Evolutionary conservation across 176 grass and related monocot genomes (phyloP).

Genomic region (Tillandsia fasciculata): DNA sequence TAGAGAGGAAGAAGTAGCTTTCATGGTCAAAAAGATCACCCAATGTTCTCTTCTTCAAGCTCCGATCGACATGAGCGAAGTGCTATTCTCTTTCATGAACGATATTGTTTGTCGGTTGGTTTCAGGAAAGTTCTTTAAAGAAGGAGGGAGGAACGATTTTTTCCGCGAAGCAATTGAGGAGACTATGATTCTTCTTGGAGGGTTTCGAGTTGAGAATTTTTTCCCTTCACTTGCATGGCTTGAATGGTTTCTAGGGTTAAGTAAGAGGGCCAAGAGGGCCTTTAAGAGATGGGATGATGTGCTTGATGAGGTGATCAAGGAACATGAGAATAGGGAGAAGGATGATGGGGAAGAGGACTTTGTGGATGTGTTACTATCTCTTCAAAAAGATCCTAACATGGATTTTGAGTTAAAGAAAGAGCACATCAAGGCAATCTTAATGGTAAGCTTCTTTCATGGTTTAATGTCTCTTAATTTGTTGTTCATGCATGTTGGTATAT

Average conservation of each 20-base stretch:
- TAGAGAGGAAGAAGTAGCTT: constrained; percentile 26
- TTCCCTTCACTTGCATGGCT: constrained; percentile 42
- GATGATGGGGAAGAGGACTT: neutral
- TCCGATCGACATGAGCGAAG: neutral
- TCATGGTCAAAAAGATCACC: constrained; percentile 8
- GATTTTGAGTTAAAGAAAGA: neutral
- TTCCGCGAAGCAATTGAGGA: constrained; percentile 6
- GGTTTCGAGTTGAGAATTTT: constrained; percentile 12
- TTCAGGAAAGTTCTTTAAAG: neutral
- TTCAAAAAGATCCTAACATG: neutral
- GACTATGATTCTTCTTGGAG: neutral
- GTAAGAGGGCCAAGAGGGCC: constrained; percentile 8
- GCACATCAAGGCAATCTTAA: neutral
- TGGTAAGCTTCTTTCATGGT: neutral
- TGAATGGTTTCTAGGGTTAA: constrained; percentile 17
- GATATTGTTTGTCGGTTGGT: neutral
- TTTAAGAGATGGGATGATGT: constrained; percentile 13
- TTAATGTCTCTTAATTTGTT: too few species aligned
- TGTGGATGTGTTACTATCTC: constrained; percentile 2
- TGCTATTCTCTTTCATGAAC: neutral
- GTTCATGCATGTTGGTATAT: too few species aligned
- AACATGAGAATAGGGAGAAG: constrained; percentile 5
- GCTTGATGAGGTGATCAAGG: constrained; percentile 9
- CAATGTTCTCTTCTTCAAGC: neutral
- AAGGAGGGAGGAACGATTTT: neutral